Conservation (phyloP, 2,329 filamentous ascomycete species). For the Colletotrichum somersetense region DNA sequence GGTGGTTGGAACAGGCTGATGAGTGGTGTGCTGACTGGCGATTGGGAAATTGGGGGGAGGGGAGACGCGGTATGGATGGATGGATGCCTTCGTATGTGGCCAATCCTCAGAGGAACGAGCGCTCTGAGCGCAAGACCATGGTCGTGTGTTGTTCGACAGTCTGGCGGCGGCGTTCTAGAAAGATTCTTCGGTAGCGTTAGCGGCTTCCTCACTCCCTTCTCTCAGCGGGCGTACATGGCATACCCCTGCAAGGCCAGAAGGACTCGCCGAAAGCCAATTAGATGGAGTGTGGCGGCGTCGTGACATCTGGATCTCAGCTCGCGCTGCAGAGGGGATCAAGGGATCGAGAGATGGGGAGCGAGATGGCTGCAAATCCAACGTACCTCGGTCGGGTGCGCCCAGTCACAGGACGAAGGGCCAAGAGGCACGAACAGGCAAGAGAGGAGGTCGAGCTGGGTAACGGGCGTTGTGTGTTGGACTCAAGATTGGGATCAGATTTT, state of each 20-base stretch:
- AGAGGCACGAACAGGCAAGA: constrained; percentile 18
- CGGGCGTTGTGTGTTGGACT: background rate
- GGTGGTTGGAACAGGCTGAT: constrained; percentile 10
- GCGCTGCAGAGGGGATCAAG: background rate
- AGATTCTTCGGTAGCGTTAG: constrained; percentile 26
- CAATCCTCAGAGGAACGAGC: background rate
- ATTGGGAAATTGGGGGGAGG: constrained; percentile 14
- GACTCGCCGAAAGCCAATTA: constrained; percentile 13
- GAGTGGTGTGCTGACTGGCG: constrained; percentile 4
- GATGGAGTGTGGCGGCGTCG: background rate
- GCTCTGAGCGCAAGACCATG: background rate
- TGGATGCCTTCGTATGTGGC: background rate
- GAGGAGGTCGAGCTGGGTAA: constrained; percentile 3
- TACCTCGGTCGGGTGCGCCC: background rate
- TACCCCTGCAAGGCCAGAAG: background rate
- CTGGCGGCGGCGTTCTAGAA: constrained; percentile 39
- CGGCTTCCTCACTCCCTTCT: constrained; percentile 1
- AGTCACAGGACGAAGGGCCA: constrained; percentile 1
- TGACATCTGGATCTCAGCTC: background rate
- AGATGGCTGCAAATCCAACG: background rate
- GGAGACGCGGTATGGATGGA: background rate
- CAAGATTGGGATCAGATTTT: constrained; percentile 16
- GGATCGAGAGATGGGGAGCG: background rate
- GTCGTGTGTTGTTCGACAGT: constrained; percentile 14
- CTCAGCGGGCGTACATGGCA: constrained; percentile 9